phyloP scores from a whole-genome alignment of 208 protist species.

The Crithidia sp. region DNA sequence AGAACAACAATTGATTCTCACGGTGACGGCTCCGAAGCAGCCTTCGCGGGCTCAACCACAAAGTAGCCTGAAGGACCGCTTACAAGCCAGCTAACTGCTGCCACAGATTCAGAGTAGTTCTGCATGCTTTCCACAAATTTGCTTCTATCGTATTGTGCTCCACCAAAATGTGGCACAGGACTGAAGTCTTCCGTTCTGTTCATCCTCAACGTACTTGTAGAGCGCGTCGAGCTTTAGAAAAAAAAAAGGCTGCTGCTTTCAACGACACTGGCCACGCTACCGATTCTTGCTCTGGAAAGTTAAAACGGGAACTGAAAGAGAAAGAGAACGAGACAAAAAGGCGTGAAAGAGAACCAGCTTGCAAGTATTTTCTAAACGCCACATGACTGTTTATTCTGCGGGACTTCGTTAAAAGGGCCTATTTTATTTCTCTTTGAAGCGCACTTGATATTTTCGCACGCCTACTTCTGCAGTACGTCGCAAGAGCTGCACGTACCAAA shows the following conservation, averaged over 20 bases:
- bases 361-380: no score
- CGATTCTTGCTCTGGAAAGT: no score
- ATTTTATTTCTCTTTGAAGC: no score
- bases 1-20: background rate
- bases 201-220: slow-evolving; percentile 10
- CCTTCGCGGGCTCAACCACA: slow-evolving; percentile 15
- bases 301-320: no score
- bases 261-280: no score
- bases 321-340: background rate
- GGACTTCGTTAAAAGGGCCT: no score
- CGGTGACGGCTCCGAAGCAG: slow-evolving; percentile 2
- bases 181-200: slow-evolving; percentile 4
- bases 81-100: slow-evolving; percentile 21
- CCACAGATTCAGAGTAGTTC: slow-evolving; percentile 22
- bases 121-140: slow-evolving; percentile 22
- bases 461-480: no score
- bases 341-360: no score
- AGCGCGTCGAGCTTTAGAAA: background rate
- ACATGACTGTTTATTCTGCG: no score
- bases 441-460: no score
- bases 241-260: background rate
- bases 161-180: background rate
- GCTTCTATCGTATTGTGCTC: slow-evolving; percentile 11
- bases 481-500: no score
- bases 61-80: slow-evolving; percentile 28